Evolutionary conservation across 75 land plant species (phyloP).

Genomic region (Adiantum capillusveneris): DNA sequence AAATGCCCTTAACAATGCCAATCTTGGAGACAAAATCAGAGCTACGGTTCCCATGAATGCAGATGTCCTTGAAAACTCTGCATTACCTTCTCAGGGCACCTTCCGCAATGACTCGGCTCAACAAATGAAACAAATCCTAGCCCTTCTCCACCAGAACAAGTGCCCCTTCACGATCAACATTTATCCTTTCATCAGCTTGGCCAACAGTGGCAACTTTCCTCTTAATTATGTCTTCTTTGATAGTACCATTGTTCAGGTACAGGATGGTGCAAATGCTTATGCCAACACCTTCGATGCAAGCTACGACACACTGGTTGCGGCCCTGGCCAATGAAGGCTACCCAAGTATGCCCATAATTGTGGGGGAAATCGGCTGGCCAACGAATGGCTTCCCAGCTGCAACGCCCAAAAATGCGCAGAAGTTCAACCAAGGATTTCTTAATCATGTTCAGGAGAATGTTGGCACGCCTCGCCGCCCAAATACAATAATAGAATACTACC

Average conservation of each 20-base stretch:
- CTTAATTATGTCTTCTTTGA: slow-evolving; percentile 63
- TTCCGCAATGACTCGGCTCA: slow-evolving; percentile 39
- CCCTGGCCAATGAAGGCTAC: slow-evolving; percentile 31
- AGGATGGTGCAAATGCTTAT: slow-evolving; percentile 42
- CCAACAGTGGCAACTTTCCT: slow-evolving; percentile 42
- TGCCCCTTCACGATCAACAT: slow-evolving; percentile 59
- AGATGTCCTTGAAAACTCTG: slow-evolving; percentile 22
- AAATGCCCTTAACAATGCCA: slow-evolving; percentile 33
- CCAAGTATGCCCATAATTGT: slow-evolving; percentile 39
- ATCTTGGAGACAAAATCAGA: slow-evolving; percentile 30
- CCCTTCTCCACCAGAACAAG: slow-evolving; percentile 27
- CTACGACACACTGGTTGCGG: slow-evolving; percentile 46
- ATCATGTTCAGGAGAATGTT: slow-evolving; percentile 23
- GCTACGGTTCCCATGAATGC: slow-evolving; percentile 71
- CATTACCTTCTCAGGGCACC: slow-evolving; percentile 51
- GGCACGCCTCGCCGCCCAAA: slow-evolving; percentile 52
- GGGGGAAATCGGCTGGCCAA: slow-evolving; percentile 85
- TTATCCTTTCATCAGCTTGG: slow-evolving; percentile 68
- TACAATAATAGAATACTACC: slow-evolving; percentile 34
- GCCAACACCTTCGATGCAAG: slow-evolving; percentile 67
- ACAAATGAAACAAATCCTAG: slow-evolving; percentile 38
- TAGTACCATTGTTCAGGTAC: slow-evolving; percentile 13
- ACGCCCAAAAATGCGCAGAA: slow-evolving; percentile 29
- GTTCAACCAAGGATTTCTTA: slow-evolving; percentile 46
- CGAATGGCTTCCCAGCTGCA: slow-evolving; percentile 54